Percentiles rank a stretch among this genome's conserved stretches.
These are phyloP conservation scores for Epichloe festucae DNA, from an alignment of 2,329 filamentous ascomycete genomes.

Conservation along the genomic window DNA sequence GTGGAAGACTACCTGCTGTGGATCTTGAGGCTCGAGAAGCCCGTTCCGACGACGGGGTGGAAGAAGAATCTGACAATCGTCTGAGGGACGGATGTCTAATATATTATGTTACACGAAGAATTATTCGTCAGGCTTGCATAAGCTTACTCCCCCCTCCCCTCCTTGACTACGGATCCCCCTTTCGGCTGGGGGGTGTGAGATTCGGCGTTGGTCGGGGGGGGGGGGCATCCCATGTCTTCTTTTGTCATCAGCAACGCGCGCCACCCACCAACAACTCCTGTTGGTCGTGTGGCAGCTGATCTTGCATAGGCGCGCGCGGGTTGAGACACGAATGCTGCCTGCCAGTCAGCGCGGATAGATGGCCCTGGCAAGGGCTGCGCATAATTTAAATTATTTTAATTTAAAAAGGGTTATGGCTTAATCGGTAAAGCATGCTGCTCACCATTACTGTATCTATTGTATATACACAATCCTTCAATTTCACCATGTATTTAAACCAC, in stretches of 20 bases:
- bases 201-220: background rate
- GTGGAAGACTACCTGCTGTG: constrained; percentile 54
- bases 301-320: too few species aligned
- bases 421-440: too few species aligned
- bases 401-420: too few species aligned
- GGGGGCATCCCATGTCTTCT: background rate
- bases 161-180: background rate
- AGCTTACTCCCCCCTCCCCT: background rate
- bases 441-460: too few species aligned
- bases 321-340: too few species aligned
- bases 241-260: background rate
- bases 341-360: too few species aligned
- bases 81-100: background rate
- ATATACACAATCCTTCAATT: too few species aligned
- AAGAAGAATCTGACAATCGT: constrained; percentile 11
- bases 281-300: background rate
- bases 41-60: constrained; percentile 32
- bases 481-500: too few species aligned
- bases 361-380: too few species aligned
- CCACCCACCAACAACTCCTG: background rate
- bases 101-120: background rate
- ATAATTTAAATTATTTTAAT: too few species aligned
- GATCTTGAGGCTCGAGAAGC: constrained; percentile 49
- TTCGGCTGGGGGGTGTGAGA: background rate
- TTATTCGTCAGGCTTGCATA: background rate